These are phyloP conservation scores for Backusella mclennaniae DNA, from an alignment of 192 early-diverging fungal genomes.

Conservation along the genomic window DNA sequence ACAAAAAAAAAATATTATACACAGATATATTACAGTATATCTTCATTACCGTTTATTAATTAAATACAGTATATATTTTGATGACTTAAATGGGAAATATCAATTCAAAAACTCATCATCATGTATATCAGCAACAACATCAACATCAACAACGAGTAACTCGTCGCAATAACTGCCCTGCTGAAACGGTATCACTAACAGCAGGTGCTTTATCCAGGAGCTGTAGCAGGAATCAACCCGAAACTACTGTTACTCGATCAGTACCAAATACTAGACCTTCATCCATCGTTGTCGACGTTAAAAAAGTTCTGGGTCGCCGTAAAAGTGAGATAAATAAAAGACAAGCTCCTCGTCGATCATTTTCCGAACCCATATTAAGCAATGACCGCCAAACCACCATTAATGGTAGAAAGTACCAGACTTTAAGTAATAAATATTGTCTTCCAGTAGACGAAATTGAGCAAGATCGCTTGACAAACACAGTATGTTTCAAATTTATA, in stretches of 20 bases:
- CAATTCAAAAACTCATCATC: not conserved
- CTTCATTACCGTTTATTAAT: not conserved
- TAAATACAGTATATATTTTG: not conserved
- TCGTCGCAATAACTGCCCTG: not conserved
- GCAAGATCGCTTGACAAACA: slow-evolving; percentile 27
- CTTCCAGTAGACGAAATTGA: slow-evolving; percentile 35
- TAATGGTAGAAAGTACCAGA: slow-evolving; percentile 21
- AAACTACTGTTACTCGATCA: not conserved
- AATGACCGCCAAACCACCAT: not conserved
- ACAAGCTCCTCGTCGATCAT: not conserved
- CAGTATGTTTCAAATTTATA: slow-evolving; percentile 19
- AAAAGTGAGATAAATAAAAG: not conserved
- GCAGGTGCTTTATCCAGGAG: not conserved
- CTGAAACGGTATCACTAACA: not conserved
- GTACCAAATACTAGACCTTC: not conserved
- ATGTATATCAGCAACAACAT: not conserved
- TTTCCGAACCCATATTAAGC: not conserved
- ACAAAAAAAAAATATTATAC: not conserved
- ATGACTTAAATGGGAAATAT: slow-evolving; percentile 7
- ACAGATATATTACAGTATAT: not conserved
- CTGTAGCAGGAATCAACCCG: not conserved
- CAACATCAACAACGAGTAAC: not conserved
- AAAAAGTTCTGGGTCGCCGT: not conserved
- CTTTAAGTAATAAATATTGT: slow-evolving; percentile 20
- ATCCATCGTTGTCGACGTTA: not conserved